Percentiles rank a stretch among this genome's conserved stretches.
phyloP scores from a whole-genome alignment of 1,284 basidiomycete genomes.

The Peniophora sp. region DNA sequence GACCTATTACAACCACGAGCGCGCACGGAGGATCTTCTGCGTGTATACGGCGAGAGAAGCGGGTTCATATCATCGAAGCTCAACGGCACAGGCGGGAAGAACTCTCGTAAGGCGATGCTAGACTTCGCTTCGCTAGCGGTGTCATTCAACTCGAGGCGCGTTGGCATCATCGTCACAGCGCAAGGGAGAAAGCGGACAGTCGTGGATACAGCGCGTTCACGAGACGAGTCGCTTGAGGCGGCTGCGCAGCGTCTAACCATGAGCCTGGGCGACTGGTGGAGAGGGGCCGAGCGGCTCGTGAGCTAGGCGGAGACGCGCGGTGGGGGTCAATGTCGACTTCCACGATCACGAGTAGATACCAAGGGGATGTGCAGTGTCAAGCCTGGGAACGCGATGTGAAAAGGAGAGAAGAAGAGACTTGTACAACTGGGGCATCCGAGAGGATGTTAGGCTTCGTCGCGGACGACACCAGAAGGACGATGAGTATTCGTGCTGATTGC shows the following conservation, averaged over 20 bases:
- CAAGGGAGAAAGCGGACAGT: conserved; percentile 43
- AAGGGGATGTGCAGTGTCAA: too few species aligned
- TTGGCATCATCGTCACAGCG: conserved; percentile 41
- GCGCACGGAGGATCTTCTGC: conserved; percentile 64
- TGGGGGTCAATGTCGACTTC: too few species aligned
- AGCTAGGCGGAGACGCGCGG: too few species aligned
- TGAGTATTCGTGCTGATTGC: too few species aligned
- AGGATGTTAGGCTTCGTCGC: too few species aligned
- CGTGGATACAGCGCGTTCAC: conserved; percentile 41
- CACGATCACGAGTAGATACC: too few species aligned
- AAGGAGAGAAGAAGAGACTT: too few species aligned
- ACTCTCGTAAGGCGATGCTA: conserved; percentile 18
- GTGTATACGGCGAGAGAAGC: conserved; percentile 47
- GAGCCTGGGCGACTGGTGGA: conserved; percentile 20
- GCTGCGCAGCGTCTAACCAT: conserved; percentile 45
- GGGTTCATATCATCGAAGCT: conserved; percentile 31
- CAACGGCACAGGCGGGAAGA: not conserved
- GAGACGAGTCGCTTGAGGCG: conserved; percentile 52
- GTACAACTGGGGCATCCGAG: too few species aligned
- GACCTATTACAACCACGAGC: conserved; percentile 65
- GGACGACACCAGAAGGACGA: too few species aligned
- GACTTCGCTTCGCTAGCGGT: conserved; percentile 47
- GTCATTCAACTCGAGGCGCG: conserved; percentile 50
- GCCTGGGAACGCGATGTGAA: too few species aligned
- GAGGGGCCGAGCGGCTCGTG: too few species aligned